Conservation (phyloP, 2,329 filamentous ascomycete species). For the Cladosporium austrohemisphaericum region DNA sequence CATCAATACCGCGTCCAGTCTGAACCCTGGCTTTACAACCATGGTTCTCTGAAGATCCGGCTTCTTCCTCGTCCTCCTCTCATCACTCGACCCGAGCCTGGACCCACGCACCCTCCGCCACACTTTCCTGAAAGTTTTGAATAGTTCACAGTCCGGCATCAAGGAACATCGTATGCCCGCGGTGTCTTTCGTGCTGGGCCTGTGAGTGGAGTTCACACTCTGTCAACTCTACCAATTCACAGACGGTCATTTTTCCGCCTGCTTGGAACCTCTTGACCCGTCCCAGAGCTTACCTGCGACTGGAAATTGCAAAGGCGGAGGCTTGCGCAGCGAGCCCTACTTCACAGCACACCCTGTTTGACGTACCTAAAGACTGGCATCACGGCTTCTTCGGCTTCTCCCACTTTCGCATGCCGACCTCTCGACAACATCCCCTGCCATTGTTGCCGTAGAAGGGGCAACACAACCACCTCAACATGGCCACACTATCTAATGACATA, state of each 20-base stretch:
- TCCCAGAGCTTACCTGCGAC: neutral
- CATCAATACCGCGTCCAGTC: neutral
- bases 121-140: neutral
- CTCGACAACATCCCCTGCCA: neutral
- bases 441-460: neutral
- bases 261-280: too few relatives aligned
- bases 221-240: too few relatives aligned
- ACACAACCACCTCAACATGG: constrained; percentile 6
- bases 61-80: neutral
- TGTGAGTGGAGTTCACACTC: too few relatives aligned
- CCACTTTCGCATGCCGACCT: neutral
- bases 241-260: too few relatives aligned
- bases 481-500: neutral
- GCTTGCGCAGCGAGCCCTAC: constrained; percentile 5
- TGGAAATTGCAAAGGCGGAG: constrained; percentile 7
- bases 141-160: neutral
- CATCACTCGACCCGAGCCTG: constrained; percentile 1
- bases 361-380: neutral
- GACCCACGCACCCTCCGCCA: constrained; percentile 3
- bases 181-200: too few relatives aligned
- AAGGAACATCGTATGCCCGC: too few relatives aligned
- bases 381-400: neutral
- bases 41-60: constrained; percentile 3
- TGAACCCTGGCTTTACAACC: neutral
- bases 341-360: neutral